A percentile compares a stretch with the other conserved stretches of the same genome.
Conservation (phyloP, 768 basidiomycete genomes). For the Podaxis rugospora region DNA sequence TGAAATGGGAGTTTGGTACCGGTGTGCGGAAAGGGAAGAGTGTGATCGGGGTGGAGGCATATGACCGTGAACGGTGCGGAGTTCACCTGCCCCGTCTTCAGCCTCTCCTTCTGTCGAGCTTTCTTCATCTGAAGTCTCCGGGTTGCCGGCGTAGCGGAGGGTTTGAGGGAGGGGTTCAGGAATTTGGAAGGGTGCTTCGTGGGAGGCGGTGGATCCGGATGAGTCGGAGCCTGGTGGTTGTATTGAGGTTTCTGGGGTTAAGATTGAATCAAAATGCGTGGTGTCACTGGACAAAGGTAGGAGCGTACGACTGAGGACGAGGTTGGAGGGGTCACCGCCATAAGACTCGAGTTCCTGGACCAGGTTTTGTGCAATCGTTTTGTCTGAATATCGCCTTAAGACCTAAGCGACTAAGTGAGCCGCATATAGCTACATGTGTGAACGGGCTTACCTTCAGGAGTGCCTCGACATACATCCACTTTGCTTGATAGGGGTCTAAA, state of each 20-base stretch:
- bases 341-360: slow-evolving; percentile 77
- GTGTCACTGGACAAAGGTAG: neutral
- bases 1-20: slow-evolving; percentile 75
- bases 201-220: slow-evolving; percentile 58
- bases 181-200: slow-evolving; percentile 12
- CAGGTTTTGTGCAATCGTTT: slow-evolving; percentile 69
- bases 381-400: slow-evolving; percentile 78
- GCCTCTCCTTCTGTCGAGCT: slow-evolving; percentile 24
- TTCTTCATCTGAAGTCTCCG: slow-evolving; percentile 8
- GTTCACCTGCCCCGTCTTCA: slow-evolving; percentile 43
- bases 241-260: slow-evolving; percentile 35
- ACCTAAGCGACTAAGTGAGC: slow-evolving; percentile 42
- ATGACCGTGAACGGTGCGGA: slow-evolving; percentile 20
- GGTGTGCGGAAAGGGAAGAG: slow-evolving; percentile 74
- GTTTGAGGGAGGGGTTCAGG: slow-evolving; percentile 4
- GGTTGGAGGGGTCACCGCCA: slow-evolving; percentile 59
- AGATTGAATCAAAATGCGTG: neutral
- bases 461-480: slow-evolving; percentile 86
- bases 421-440: neutral
- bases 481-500: slow-evolving; percentile 73
- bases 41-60: slow-evolving; percentile 44
- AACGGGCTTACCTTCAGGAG: slow-evolving; percentile 61
- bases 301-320: slow-evolving; percentile 59
- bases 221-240: slow-evolving; percentile 56
- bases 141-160: slow-evolving; percentile 2